Evolutionary conservation across 2,329 filamentous ascomycete species (phyloP).

Genomic region (Harringtonia aguacate): DNA sequence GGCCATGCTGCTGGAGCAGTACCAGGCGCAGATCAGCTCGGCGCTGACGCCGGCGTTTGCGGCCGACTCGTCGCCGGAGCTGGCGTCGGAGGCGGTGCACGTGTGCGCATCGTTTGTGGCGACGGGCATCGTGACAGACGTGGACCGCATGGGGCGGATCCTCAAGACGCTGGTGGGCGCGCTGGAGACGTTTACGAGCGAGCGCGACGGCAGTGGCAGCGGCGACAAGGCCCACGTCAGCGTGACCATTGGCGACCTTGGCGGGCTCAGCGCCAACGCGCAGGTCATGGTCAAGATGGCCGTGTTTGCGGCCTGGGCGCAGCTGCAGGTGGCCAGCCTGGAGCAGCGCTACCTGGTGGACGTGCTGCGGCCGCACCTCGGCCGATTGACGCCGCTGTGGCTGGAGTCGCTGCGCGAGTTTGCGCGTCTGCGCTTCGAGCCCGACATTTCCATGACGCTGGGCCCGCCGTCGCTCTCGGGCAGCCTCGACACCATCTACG

Average conservation of each 20-base stretch:
- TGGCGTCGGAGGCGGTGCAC: slow-evolving; percentile 91
- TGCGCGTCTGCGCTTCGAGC: slow-evolving; percentile 81
- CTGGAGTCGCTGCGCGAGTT: slow-evolving; percentile 88
- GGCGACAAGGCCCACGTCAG: slow-evolving; percentile 43
- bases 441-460: slow-evolving; percentile 86
- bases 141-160: slow-evolving; percentile 97
- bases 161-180: slow-evolving; percentile 86
- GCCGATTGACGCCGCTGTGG: slow-evolving; percentile 85
- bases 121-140: slow-evolving; percentile 91
- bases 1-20: slow-evolving; percentile 90
- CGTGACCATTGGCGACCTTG: slow-evolving; percentile 87
- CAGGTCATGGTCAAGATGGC: slow-evolving; percentile 98
- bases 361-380: slow-evolving; percentile 83
- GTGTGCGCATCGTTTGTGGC: slow-evolving; percentile 98
- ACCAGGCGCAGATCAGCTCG: slow-evolving; percentile 96
- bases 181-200: slow-evolving; percentile 72
- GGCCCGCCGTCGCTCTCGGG: slow-evolving; percentile 72
- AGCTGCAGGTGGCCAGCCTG: slow-evolving; percentile 86
- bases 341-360: slow-evolving; percentile 85
- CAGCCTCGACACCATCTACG: slow-evolving; percentile 87
- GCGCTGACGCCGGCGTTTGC: slow-evolving; percentile 94
- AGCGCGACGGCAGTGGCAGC: not conserved
- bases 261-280: slow-evolving; percentile 87
- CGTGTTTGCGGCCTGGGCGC: slow-evolving; percentile 93
- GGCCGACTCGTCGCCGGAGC: slow-evolving; percentile 86